These are phyloP conservation scores for Rutstroemia sp. DNA, from an alignment of 2,329 filamentous ascomycete species.

Conservation along the genomic window DNA sequence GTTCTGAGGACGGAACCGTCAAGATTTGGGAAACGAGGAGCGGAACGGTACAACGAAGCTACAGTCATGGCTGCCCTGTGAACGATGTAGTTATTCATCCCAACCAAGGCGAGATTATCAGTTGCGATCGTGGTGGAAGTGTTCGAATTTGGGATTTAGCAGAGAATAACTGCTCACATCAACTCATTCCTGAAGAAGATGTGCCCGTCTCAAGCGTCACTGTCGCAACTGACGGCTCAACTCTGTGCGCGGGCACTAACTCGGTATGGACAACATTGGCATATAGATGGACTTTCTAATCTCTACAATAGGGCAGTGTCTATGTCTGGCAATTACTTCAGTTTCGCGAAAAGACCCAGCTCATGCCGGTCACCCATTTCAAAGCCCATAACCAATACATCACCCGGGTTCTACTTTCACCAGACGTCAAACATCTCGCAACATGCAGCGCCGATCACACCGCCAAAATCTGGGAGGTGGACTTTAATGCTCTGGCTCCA, in stretches of 20 bases:
- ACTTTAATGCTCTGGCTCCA: constrained; percentile 47
- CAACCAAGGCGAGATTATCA: constrained; percentile 97
- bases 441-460: constrained; percentile 73
- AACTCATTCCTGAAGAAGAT: constrained; percentile 93
- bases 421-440: constrained; percentile 66
- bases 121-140: constrained; percentile 86
- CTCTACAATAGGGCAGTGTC: constrained; percentile 68
- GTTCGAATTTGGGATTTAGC: constrained; percentile 94
- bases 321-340: constrained; percentile 96
- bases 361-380: constrained; percentile 66
- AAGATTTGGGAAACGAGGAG: constrained; percentile 31
- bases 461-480: constrained; percentile 93
- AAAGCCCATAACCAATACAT: constrained; percentile 67
- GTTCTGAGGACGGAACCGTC: constrained; percentile 74
- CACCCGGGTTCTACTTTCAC: constrained; percentile 65
- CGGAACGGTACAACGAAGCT: constrained; percentile 72
- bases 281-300: constrained; percentile 3
- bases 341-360: constrained; percentile 55
- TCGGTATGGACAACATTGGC: constrained; percentile 46
- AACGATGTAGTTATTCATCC: constrained; percentile 99
- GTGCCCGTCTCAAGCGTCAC: constrained; percentile 91
- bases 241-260: constrained; percentile 91
- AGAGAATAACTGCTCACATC: constrained; percentile 94
- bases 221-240: constrained; percentile 85
- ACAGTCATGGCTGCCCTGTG: constrained; percentile 79